Percentiles rank a stretch among this genome's conserved stretches.
phyloP scores from a whole-genome alignment of 106 monocot species.

The Apostasia shenzhenica region DNA sequence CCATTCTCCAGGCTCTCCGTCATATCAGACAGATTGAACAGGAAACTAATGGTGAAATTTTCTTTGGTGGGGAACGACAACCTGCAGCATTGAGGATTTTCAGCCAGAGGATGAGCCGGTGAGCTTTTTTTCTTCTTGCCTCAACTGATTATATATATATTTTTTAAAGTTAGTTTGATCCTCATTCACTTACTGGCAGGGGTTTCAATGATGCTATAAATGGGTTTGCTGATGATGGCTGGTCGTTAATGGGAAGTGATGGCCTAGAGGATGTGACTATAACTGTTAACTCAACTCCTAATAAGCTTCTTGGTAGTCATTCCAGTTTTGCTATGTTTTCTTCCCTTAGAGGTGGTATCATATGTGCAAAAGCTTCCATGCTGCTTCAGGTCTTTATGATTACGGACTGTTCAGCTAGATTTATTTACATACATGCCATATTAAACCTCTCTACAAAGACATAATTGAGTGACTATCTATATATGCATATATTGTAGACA shows the following conservation, averaged over 20 bases:
- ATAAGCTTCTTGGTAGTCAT: slow-evolving; percentile 31
- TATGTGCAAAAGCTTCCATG: slow-evolving; percentile 74
- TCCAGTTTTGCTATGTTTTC: slow-evolving; percentile 22
- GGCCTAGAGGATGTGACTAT: slow-evolving; percentile 54
- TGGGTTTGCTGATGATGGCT: slow-evolving; percentile 48
- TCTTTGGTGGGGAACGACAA: slow-evolving; percentile 56
- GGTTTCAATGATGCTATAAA: slow-evolving; percentile 79
- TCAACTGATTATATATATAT: not conserved
- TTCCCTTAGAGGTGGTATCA: slow-evolving; percentile 29
- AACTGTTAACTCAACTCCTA: slow-evolving; percentile 38
- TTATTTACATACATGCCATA: too few species aligned
- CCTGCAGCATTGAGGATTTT: slow-evolving; percentile 66
- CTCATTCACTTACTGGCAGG: slow-evolving; percentile 14
- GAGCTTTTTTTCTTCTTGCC: not conserved
- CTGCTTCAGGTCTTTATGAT: slow-evolving; percentile 33
- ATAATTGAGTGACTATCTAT: too few species aligned
- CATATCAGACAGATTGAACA: slow-evolving; percentile 69
- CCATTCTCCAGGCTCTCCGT: slow-evolving; percentile 47
- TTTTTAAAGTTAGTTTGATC: not conserved
- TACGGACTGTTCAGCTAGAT: too few species aligned
- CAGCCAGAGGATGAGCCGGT: slow-evolving; percentile 81
- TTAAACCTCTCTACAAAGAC: too few species aligned
- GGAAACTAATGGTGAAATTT: slow-evolving; percentile 67
- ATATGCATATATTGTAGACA: too few species aligned
- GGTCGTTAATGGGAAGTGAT: slow-evolving; percentile 44